Evolutionary conservation across 306 rosid genomes (phyloP), one percentile per base, ranked within the genome.

Genomic region (Prunus padus): DNA sequence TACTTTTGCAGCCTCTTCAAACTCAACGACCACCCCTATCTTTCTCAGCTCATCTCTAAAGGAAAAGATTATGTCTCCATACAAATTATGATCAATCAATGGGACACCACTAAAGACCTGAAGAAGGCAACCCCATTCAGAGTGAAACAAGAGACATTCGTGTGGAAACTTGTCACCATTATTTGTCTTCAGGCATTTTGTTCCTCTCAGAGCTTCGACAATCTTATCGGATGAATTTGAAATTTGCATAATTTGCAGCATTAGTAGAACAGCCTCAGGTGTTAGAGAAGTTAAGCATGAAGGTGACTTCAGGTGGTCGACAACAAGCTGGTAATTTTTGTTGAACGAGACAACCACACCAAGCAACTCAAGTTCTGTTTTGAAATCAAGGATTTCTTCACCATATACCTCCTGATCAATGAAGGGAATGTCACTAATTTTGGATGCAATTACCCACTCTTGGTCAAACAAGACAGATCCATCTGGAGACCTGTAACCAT

Each of bases 371-470:
- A 92, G 94, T 76, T 84, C 96, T 69, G 67, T 65, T 59, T 52
- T 61, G 76, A 80, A 92, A 11, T 23, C 2, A 25, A 42, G 40
- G 18, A 92, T 84, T 62, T 87, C 91, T 13, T 66, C 69, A 59
- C 96, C 90, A 33, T 75, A 88, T 69, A 79, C 69, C 23, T 33
- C 78, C n/a, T 31, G 22, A 55, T 92, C 90, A 16, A 90, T 79
- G 81, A 92, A 92, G 18, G 96, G 97, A 76, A 92, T 82, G 28
- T 71, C 71, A 73, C 94, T 81, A 11, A 92, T 74, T 71, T 76
- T 75, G 1, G 86, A 81, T 2, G 94, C 94, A 75, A 77, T 71
- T 67, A 1, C 18, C 97, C 94, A 90, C 33, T 67, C 83, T 19
- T 79, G 13, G 59, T 77, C 79, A 54, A 54, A 75, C 83, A 87